Base-by-base conservation (phyloP, 768 basidiomycete genomes). In the Lentinula sp. region DNA sequence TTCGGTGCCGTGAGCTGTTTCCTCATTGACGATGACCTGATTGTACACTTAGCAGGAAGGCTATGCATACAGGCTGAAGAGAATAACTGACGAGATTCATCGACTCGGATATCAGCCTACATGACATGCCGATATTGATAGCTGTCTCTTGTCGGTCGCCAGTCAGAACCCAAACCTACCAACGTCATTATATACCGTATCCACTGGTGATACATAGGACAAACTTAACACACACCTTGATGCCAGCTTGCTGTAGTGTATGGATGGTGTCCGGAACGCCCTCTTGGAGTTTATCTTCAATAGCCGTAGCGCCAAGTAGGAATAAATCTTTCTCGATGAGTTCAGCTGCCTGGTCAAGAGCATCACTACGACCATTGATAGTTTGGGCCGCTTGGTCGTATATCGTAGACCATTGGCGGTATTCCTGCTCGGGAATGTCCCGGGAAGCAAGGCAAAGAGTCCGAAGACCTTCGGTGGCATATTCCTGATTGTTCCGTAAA, bases 101-200 rank as follows among this genome's bases (percentile, higher is more conserved):
- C 8, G 93, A 95, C 75, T 99, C 97, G 5, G 94, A 93, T 55
- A 99, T 98, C 67, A 99, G 74, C 64, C 94, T 84, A 76, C 97
- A 98, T 1, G 95, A 96, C 83, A 98, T 88, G 57, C 97, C 97
- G 64, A 99, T 98, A 68, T 99, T 99, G 74, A 99, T 98, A 15
- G 97, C 97, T 1, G 97, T 99, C 74, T 99, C 97, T 76, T 99
- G 97, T 65, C 97, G 80, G 72, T 99, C 97, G 1, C 97, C 97
- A 2, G 97, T 99, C 55, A 99, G 76, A 7, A 99, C 95, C 97
- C 97, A 99, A 16, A 99, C 87, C 88, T 90, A 64, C 15, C 15
- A n/a, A 23, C 45, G 32, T 13, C 60, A 55, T 32, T 28, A 16
- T 31, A 9, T 45, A 31, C 18, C 16, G 21, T 52, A 37, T 23